These are phyloP conservation scores for Trichosanthes truncata DNA, from an alignment of 306 rosid genomes.

Conservation along the genomic window DNA sequence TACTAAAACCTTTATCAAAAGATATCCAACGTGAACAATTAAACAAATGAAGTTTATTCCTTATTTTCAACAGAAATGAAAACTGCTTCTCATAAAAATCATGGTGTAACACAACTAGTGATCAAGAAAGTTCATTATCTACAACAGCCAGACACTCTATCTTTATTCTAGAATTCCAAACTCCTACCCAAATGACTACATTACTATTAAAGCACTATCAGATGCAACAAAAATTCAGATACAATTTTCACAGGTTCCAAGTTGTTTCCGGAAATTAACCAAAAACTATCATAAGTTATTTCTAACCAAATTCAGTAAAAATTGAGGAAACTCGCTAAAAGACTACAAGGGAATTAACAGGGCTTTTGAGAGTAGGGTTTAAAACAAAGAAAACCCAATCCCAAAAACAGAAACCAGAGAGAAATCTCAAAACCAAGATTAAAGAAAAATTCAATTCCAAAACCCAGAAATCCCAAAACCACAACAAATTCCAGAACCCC, in stretches of 20 bases:
- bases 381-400: neutral
- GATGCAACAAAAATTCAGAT: neutral
- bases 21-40: neutral
- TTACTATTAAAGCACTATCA: neutral
- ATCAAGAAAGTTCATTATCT: neutral
- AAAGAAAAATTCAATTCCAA: neutral
- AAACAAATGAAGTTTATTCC: neutral
- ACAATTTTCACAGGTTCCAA: neutral
- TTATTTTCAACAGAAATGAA: neutral
- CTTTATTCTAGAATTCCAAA: neutral
- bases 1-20: neutral
- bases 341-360: neutral
- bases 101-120: neutral
- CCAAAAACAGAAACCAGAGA: neutral
- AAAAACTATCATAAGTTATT: neutral
- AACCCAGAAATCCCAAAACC: neutral
- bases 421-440: neutral
- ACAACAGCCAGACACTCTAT: neutral
- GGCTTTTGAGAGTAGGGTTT: slow-evolving; percentile 4
- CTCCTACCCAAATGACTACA: neutral
- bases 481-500: neutral
- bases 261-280: neutral
- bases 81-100: neutral
- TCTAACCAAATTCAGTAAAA: neutral
- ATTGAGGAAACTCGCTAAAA: neutral